phyloP scores from a whole-genome alignment of 768 basidiomycete genomes.

The Mycena capillaripes region DNA sequence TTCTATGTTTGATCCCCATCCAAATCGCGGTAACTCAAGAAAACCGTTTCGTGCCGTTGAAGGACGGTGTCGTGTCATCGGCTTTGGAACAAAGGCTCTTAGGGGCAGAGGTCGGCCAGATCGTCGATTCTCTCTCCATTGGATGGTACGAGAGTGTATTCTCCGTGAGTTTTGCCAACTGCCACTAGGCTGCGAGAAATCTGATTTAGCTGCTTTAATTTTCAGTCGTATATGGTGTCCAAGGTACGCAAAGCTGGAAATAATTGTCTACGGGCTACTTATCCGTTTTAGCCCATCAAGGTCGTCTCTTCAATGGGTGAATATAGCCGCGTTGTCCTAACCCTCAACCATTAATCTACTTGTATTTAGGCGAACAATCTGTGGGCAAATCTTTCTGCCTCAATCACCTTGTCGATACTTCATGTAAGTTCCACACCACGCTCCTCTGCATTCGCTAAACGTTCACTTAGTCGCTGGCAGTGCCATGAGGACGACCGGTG shows the following conservation, averaged over 20 bases:
- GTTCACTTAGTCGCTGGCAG: conserved; percentile 60
- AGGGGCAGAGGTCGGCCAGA: conserved; percentile 68
- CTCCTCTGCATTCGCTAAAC: background rate
- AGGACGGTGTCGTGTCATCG: conserved; percentile 63
- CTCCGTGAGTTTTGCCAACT: too few relatives aligned
- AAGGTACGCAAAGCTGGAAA: conserved; percentile 54
- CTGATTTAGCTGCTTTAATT: too few relatives aligned
- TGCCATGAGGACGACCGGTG: conserved; percentile 73
- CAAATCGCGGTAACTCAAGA: conserved; percentile 72
- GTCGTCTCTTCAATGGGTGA: conserved; percentile 77
- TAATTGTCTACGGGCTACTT: background rate
- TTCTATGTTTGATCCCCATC: conserved; percentile 74
- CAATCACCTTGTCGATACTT: conserved; percentile 74
- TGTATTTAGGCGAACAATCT: conserved; percentile 66
- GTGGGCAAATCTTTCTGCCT: conserved; percentile 73
- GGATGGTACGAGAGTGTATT: conserved; percentile 50
- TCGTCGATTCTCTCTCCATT: conserved; percentile 67
- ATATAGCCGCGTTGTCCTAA: conserved; percentile 5
- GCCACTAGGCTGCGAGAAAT: too few relatives aligned
- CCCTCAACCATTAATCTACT: background rate
- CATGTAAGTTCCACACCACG: conserved; percentile 43
- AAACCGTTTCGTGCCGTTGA: conserved; percentile 72
- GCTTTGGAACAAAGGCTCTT: conserved; percentile 65
- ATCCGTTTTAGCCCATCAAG: conserved; percentile 61
- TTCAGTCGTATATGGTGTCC: conserved; percentile 70